Conservation (phyloP, 2,329 filamentous ascomycete genomes). For the Rachicladosporium sp. region DNA sequence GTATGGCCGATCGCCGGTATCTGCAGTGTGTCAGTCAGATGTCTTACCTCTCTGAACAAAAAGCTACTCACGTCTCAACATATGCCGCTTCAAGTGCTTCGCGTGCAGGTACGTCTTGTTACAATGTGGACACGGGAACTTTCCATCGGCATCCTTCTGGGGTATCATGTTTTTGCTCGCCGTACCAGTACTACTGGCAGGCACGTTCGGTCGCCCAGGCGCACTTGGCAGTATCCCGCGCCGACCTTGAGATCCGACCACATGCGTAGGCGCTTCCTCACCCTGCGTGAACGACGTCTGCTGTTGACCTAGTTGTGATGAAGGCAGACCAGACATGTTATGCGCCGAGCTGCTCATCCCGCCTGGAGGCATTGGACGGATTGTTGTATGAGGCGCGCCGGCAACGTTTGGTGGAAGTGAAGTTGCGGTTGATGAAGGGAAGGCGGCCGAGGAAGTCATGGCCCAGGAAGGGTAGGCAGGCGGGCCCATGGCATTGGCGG, state of each 20-base stretch:
- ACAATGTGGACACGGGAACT: slow-evolving; percentile 95
- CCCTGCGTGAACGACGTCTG: slow-evolving; percentile 25
- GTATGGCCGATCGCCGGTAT: slow-evolving; percentile 95
- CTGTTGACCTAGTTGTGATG: slow-evolving; percentile 17
- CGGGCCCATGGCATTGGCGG: slow-evolving; percentile 24
- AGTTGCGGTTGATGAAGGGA: slow-evolving; percentile 21
- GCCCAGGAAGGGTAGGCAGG: slow-evolving; percentile 19
- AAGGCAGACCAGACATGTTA: slow-evolving; percentile 22
- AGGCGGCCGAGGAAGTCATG: slow-evolving; percentile 19
- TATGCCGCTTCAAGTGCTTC: slow-evolving; percentile 93
- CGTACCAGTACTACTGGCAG: slow-evolving; percentile 49
- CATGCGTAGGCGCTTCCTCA: slow-evolving; percentile 58
- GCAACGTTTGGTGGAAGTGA: slow-evolving; percentile 15
- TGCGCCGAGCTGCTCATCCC: slow-evolving; percentile 22
- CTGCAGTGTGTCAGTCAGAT: slow-evolving; percentile 39
- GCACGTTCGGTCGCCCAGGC: slow-evolving; percentile 69
- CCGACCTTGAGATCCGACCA: slow-evolving; percentile 87
- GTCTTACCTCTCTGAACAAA: slow-evolving; percentile 6
- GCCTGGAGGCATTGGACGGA: slow-evolving; percentile 29
- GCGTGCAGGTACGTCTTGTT: slow-evolving; percentile 96
- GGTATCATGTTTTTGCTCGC: slow-evolving; percentile 68
- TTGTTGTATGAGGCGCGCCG: slow-evolving; percentile 23
- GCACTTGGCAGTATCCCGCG: slow-evolving; percentile 85
- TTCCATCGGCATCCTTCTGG: slow-evolving; percentile 91
- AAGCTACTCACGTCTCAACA: slow-evolving; percentile 80